Conservation (phyloP, 306 rosid genomes). For the Hylodesmum podocarpum region DNA sequence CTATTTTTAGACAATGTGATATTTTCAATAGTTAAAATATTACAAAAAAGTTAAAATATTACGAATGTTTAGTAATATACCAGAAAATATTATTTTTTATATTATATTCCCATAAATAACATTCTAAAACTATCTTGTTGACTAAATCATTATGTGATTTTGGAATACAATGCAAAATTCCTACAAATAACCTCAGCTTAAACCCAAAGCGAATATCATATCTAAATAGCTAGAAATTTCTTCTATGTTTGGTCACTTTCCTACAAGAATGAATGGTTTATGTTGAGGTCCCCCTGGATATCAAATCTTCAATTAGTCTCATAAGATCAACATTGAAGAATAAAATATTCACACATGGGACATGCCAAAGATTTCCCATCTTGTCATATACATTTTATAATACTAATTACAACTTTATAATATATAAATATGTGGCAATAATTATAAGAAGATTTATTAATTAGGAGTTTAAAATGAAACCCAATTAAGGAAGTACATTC, state of each 20-base stretch:
- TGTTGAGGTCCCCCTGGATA: neutral
- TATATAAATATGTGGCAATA: neutral
- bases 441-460: neutral
- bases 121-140: too few relatives aligned
- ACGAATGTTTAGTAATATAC: too few relatives aligned
- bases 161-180: too few relatives aligned
- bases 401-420: neutral
- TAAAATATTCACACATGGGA: neutral
- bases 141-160: too few relatives aligned
- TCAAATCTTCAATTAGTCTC: neutral
- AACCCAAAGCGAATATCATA: too few relatives aligned
- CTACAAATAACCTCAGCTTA: too few relatives aligned
- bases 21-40: too few relatives aligned
- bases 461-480: conserved; percentile 3
- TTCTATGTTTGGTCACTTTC: neutral
- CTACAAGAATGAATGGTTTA: neutral
- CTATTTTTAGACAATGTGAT: too few relatives aligned
- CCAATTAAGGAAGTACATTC: neutral
- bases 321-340: neutral
- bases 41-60: too few relatives aligned
- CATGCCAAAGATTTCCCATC: neutral
- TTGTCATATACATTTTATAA: neutral
- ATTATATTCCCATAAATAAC: too few relatives aligned
- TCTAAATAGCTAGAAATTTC: neutral
- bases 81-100: too few relatives aligned